Evolutionary conservation across 163 green algal species (phyloP), one percentile per base, ranked within the genome.

Genomic region (Scenedesmus sp.): DNA sequence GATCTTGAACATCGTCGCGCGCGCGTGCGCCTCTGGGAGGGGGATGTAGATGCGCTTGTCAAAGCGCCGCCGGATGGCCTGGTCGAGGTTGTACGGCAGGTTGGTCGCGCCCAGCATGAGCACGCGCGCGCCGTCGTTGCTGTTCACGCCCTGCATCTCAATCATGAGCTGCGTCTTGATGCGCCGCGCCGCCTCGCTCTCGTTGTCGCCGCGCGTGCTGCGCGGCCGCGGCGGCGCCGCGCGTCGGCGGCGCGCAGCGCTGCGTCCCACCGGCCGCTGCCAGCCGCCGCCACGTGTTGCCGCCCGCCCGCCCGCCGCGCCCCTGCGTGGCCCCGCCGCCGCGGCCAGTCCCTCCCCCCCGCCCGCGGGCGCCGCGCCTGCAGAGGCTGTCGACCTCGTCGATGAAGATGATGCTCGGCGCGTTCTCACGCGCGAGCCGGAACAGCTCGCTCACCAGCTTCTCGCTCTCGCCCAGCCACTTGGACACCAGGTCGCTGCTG

Each of bases 321-420:
- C 28, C 17, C 10, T 62, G 53, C n/a, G 9, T 60, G 22, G 5
- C 53, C 6, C 53, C 14, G 53, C 53, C 53, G n/a, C 58, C 44
- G 58, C 26, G 4, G n/a, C 63, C n/a, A 17, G 13, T 72, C 31
- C 22, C 57, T 36, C 14, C 22, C 11, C 39, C 56, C n/a, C n/a
- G n/a, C n/a, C n/a, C n/a, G n/a, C n/a, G n/a, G 7, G 2, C 33
- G 31, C 31, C 60, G 45, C 58, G 71, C 74, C 62, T 75, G 50
- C 63, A 75, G 50, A 81, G 62, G 63, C 74, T 75, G 53, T 76
- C 75, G 71, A 98, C 93, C 90, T 99, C 96, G 70, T 99, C 96
- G 72, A 99, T 98, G 89, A 99, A 99, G 77, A 99, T 96, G 83
- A 99, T 99, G 70, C 90, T 93, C 15, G 96, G 96, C 10, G 95